A percentile compares a stretch with the other conserved stretches of the same genome.
Conservation (phyloP, 148 eudicot species). For the Dianthus caryophyllus region DNA sequence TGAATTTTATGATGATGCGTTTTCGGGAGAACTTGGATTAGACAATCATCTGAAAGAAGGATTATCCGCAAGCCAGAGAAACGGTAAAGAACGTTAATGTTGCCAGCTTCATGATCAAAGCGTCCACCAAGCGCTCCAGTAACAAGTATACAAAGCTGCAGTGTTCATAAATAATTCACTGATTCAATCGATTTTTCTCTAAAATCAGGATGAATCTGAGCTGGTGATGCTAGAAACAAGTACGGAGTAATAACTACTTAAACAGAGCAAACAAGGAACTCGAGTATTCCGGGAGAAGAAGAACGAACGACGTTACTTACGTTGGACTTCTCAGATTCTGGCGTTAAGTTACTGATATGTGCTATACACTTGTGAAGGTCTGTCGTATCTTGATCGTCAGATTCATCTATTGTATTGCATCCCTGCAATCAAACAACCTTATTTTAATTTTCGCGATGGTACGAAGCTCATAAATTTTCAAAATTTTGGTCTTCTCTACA, state of each 20-base stretch:
- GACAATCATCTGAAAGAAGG: conserved; percentile 80
- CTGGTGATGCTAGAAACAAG: not conserved
- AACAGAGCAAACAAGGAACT: not conserved
- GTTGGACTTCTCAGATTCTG: conserved; percentile 49
- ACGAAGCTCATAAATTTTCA: too few species aligned
- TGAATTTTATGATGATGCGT: conserved; percentile 69
- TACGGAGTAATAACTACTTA: not conserved
- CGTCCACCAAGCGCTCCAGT: conserved; percentile 96
- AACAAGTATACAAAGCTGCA: conserved; percentile 75
- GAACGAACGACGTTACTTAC: conserved; percentile 34
- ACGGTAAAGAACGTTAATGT: conserved; percentile 66
- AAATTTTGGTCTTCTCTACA: not conserved
- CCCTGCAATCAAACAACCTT: conserved; percentile 49
- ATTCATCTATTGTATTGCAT: conserved; percentile 56
- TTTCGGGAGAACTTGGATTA: conserved; percentile 77
- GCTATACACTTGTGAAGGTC: conserved; percentile 84
- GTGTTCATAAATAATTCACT: conserved; percentile 5
- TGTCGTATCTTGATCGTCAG: conserved; percentile 89
- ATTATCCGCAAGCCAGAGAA: conserved; percentile 59
- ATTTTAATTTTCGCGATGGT: too few species aligned
- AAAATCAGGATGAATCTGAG: not conserved
- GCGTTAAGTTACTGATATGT: conserved; percentile 42
- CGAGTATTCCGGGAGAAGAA: not conserved
- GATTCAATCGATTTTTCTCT: not conserved
- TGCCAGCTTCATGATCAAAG: conserved; percentile 94